These are phyloP conservation scores for Coniferiporia weirii DNA, from an alignment of 1,284 basidiomycete genomes.

Conservation along the genomic window DNA sequence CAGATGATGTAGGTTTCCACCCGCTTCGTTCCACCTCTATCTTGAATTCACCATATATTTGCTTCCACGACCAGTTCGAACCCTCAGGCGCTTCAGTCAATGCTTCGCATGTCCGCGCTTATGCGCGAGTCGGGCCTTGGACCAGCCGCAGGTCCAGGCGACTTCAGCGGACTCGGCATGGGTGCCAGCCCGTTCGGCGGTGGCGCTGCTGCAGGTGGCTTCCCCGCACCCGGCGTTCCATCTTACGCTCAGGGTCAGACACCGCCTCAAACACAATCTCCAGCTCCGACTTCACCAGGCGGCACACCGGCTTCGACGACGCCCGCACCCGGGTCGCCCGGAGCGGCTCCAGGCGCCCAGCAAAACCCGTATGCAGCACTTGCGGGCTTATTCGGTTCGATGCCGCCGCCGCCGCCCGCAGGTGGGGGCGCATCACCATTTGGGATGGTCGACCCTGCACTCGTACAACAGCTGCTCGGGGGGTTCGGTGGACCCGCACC, in stretches of 20 bases:
- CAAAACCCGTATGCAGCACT: constrained; percentile 22
- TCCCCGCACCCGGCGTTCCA: constrained; percentile 57
- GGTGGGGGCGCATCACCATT: constrained; percentile 26
- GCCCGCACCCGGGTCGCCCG: neutral
- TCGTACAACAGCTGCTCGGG: constrained; percentile 27
- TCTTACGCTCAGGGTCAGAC: constrained; percentile 23
- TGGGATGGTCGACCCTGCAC: constrained; percentile 23
- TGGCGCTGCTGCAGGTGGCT: constrained; percentile 25
- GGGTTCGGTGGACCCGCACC: constrained; percentile 25
- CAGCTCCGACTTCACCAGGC: neutral
- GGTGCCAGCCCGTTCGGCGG: constrained; percentile 26
- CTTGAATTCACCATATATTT: neutral
- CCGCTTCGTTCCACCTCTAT: neutral
- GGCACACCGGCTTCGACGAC: neutral
- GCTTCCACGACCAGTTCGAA: constrained; percentile 49
- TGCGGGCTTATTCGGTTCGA: constrained; percentile 20
- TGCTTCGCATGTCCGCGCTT: constrained; percentile 75
- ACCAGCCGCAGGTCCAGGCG: constrained; percentile 29
- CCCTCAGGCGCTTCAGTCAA: constrained; percentile 70
- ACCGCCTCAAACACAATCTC: neutral
- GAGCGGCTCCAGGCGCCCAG: constrained; percentile 6
- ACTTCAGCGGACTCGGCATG: constrained; percentile 28
- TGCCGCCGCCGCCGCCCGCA: constrained; percentile 18
- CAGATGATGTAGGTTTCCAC: constrained; percentile 63
- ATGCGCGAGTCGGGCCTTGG: constrained; percentile 38